Conservation (phyloP, 208 protist genomes). For the Leishmania guyanensis region DNA sequence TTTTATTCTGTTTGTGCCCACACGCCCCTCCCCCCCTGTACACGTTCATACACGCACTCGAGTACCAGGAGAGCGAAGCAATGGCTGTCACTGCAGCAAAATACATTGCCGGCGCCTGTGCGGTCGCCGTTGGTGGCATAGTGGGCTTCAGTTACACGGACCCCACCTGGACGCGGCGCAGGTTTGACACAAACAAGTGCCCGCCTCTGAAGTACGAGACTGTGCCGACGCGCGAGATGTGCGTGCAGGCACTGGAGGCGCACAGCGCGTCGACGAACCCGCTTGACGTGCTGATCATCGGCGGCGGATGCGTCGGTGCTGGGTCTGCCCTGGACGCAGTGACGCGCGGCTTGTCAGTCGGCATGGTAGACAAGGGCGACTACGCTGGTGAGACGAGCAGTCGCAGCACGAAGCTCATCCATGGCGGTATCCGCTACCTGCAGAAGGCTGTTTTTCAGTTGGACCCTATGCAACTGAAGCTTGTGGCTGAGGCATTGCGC, state of each 20-base stretch:
- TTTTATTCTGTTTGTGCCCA: background rate
- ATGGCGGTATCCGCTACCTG: slow-evolving; percentile 97
- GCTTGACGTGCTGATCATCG: slow-evolving; percentile 95
- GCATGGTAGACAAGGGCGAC: slow-evolving; percentile 95
- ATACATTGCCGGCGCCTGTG: slow-evolving; percentile 42
- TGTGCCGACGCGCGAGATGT: slow-evolving; percentile 61
- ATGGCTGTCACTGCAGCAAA: slow-evolving; percentile 50
- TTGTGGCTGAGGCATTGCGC: slow-evolving; percentile 92
- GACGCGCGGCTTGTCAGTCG: slow-evolving; percentile 91
- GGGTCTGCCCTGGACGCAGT: slow-evolving; percentile 94
- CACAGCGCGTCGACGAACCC: slow-evolving; percentile 56
- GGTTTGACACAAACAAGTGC: slow-evolving; percentile 48
- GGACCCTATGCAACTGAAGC: slow-evolving; percentile 84
- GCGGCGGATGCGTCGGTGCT: slow-evolving; percentile 95
- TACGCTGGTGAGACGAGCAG: slow-evolving; percentile 95
- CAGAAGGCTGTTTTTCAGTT: slow-evolving; percentile 88
- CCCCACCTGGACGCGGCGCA: slow-evolving; percentile 78
- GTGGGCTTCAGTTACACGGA: slow-evolving; percentile 79
- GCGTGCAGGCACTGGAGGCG: slow-evolving; percentile 45
- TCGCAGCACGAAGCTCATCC: slow-evolving; percentile 97
- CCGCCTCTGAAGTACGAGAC: slow-evolving; percentile 44
- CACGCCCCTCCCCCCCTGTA: background rate
- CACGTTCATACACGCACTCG: background rate
- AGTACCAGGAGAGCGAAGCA: background rate
- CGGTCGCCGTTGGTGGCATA: slow-evolving; percentile 48